Conservation (phyloP, 2,329 filamentous ascomycete species). For the Exutisphaerella laricina region DNA sequence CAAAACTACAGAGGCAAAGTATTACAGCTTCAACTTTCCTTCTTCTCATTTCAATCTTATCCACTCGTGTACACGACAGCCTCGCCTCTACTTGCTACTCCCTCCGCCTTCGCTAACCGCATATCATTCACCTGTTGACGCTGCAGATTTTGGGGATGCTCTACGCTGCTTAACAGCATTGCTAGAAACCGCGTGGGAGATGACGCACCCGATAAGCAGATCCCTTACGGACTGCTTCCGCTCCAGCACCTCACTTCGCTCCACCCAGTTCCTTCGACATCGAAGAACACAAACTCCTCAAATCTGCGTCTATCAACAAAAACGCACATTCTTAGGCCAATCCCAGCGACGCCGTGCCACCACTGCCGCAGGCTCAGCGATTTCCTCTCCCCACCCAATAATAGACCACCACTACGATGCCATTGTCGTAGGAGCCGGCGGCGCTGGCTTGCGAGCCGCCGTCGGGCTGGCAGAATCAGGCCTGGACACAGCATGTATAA, state of each 20-base stretch:
- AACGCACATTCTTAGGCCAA: slow-evolving; percentile 21
- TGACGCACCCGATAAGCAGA: slow-evolving; percentile 17
- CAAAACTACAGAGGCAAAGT: not conserved
- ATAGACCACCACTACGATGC: slow-evolving; percentile 95
- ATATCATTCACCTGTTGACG: too few species aligned
- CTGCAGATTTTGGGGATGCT: too few species aligned
- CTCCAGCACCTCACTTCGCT: slow-evolving; percentile 10
- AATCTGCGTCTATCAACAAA: slow-evolving; percentile 12
- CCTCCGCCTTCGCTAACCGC: too few species aligned
- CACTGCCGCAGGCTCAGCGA: slow-evolving; percentile 17
- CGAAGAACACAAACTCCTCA: slow-evolving; percentile 3
- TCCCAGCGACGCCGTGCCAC: slow-evolving; percentile 27
- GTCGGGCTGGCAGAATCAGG: slow-evolving; percentile 60
- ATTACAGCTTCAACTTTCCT: not conserved
- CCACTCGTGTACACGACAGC: too few species aligned
- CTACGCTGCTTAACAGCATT: too few species aligned
- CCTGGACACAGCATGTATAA: slow-evolving; percentile 60
- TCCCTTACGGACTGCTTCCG: slow-evolving; percentile 15
- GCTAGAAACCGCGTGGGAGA: too few species aligned
- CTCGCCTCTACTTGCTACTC: too few species aligned
- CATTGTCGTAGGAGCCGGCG: slow-evolving; percentile 50
- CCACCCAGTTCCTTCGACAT: slow-evolving; percentile 9
- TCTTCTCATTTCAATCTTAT: too few species aligned
- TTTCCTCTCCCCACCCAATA: slow-evolving; percentile 67
- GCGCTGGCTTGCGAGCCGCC: slow-evolving; percentile 58